Conservation (phyloP, 129 eudicot genomes). For the Escallonia herrerae region DNA sequence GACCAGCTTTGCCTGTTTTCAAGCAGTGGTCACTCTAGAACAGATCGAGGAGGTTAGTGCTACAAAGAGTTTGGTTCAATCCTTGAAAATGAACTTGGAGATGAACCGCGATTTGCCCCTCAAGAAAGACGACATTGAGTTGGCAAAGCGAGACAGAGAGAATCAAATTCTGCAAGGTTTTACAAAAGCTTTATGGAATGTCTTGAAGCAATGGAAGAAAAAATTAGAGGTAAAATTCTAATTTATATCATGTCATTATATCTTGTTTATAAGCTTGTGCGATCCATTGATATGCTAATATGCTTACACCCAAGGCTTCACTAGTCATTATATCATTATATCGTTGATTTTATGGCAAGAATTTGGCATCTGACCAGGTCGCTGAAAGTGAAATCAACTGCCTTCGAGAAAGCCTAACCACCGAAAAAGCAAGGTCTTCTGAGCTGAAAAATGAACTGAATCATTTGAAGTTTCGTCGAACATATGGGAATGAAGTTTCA, state of each 20-base stretch:
- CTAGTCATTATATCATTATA: not conserved
- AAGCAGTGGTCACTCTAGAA: constrained; percentile 27
- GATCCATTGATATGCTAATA: not conserved
- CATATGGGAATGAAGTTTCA: constrained; percentile 19
- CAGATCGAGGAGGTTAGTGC: constrained; percentile 19
- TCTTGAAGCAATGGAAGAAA: constrained; percentile 61
- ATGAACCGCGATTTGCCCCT: constrained; percentile 2
- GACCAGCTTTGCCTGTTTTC: constrained; percentile 9
- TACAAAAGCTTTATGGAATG: constrained; percentile 67
- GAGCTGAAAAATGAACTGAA: constrained; percentile 39
- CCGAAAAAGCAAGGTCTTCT: constrained; percentile 28
- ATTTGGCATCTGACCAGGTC: constrained; percentile 23
- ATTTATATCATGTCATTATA: not conserved
- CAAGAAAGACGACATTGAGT: not conserved
- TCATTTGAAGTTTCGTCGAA: constrained; percentile 28
- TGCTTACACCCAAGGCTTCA: not conserved
- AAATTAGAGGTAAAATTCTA: constrained; percentile 44
- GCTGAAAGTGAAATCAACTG: constrained; percentile 27
- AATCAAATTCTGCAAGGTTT: constrained; percentile 43
- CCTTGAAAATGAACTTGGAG: constrained; percentile 10
- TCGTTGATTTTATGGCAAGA: not conserved
- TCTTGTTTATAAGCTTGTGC: not conserved
- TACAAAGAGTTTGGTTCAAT: constrained; percentile 15
- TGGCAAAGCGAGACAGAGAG: constrained; percentile 32
- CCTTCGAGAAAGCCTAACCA: constrained; percentile 30